Base-by-base conservation (phyloP, 164 flowering plant species). In the Stephania japonica region DNA sequence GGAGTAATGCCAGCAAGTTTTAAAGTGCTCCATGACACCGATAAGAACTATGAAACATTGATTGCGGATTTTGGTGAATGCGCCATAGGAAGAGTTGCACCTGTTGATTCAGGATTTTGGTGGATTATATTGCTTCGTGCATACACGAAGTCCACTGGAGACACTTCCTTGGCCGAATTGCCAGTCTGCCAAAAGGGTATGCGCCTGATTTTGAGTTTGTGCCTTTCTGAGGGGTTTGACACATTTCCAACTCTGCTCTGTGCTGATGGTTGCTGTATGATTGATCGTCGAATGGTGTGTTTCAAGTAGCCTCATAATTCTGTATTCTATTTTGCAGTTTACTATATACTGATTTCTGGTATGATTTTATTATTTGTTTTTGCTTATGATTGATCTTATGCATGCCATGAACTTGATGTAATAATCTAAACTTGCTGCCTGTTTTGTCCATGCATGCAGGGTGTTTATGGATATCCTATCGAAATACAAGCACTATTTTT, bases 1-100 rank as follows among this genome's bases (percentile, higher is more conserved):
- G 98, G 96, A 70, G 96, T 89, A 13, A 91, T 92, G 96, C 96
- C 98, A 3, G 98, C 96, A 38, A 92, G 96, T 83, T 92, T 92
- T 74, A 92, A 91, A 78, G 98, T 92, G 49, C 83, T 83, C 21
- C 91, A 88, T 79, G 96, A 92, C 68, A 90, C 90, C 47, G 80
- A 83, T 43, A 80, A 87, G 71, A 86, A 90, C 74, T 25, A 61
- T 64, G 98, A 92, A 69, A 88, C 91, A 14, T 66, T 92, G 43
- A 79, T 86, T 4, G 91, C 98, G 7, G 96, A 92, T 82, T 92
- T 92, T 80, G 98, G 96, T 68, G 92, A 89, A 80, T 87, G 86
- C 79, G 93, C 97, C 68, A 90, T 92, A 72, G 95, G 97, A 78
- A 89, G 97, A 82, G 97, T 90, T 56, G 95, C 97, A 41, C 95